Evolutionary conservation across 805 yeast genomes (phyloP).

Genomic region (Kluyveromyces nonfermentans): DNA sequence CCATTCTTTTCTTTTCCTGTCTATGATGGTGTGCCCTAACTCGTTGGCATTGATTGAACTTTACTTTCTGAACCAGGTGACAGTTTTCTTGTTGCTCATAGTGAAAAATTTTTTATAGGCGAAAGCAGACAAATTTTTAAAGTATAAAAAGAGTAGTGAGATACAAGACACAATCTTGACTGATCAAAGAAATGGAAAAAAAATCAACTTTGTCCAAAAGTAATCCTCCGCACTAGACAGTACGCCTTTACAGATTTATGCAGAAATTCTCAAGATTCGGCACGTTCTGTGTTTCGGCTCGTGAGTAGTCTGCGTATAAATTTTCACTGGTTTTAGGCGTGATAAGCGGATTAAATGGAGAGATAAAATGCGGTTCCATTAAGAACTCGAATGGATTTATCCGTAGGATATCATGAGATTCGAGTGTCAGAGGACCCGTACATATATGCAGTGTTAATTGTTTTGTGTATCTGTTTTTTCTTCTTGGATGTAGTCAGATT

Average conservation of each 20-base stretch:
- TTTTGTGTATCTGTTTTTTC: background rate
- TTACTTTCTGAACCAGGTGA: too few relatives aligned
- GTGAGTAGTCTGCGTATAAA: slow-evolving; percentile 1
- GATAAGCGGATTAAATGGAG: slow-evolving; percentile 27
- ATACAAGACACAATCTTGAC: too few relatives aligned
- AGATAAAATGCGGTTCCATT: slow-evolving; percentile 21
- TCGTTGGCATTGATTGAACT: background rate
- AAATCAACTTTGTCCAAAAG: slow-evolving; percentile 53
- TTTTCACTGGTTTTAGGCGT: slow-evolving; percentile 17
- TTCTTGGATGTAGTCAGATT: background rate
- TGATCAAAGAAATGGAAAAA: slow-evolving; percentile 8
- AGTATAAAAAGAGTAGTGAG: slow-evolving; percentile 3
- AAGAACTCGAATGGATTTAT: slow-evolving; percentile 30
- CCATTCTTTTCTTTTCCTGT: too few relatives aligned
- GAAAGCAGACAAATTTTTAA: background rate
- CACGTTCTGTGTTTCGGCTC: slow-evolving; percentile 2
- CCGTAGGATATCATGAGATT: slow-evolving; percentile 19
- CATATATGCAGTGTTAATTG: slow-evolving; percentile 16
- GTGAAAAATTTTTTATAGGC: too few relatives aligned
- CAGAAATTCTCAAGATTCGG: background rate
- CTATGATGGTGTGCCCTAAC: slow-evolving; percentile 1
- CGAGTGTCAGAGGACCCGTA: slow-evolving; percentile 27
- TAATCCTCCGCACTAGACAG: slow-evolving; percentile 63
- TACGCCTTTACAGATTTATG: slow-evolving; percentile 29
- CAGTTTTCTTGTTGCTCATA: background rate